Evolutionary conservation across 163 green algal genomes (phyloP).

Genomic region (Coccomyxa subellipsoidea): DNA sequence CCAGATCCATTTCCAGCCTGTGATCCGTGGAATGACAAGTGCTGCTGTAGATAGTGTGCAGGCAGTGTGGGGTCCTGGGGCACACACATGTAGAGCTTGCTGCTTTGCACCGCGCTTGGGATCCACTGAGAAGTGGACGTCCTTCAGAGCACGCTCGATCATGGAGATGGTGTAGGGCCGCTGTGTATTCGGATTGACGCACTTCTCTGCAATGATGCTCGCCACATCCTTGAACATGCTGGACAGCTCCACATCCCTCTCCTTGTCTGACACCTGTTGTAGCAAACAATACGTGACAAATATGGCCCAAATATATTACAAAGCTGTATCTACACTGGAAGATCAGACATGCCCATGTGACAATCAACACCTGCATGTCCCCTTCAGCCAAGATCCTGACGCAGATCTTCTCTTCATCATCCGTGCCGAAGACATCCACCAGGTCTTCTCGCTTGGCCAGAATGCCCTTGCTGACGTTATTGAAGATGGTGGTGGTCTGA

Average conservation of each 20-base stretch:
- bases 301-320: no score
- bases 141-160: slow-evolving; percentile 89
- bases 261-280: slow-evolving; percentile 90
- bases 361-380: slow-evolving; percentile 90
- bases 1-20: no score
- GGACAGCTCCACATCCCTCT: slow-evolving; percentile 84
- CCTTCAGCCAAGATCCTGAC: slow-evolving; percentile 84
- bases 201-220: slow-evolving; percentile 88
- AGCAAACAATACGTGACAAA: no score
- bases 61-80: no score
- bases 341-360: no score
- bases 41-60: no score
- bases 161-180: slow-evolving; percentile 87
- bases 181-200: slow-evolving; percentile 86
- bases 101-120: slow-evolving; percentile 86
- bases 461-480: slow-evolving; percentile 93
- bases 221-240: slow-evolving; percentile 91
- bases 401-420: slow-evolving; percentile 81
- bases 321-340: no score
- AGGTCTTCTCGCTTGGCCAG: slow-evolving; percentile 84
- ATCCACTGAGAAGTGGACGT: slow-evolving; percentile 94
- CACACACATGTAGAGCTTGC: slow-evolving; percentile 67
- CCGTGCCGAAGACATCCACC: slow-evolving; percentile 86
- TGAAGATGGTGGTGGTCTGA: slow-evolving; percentile 92
- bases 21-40: no score